Conservation (phyloP, 2,329 filamentous ascomycete species). For the Colletotrichum coccodes region DNA sequence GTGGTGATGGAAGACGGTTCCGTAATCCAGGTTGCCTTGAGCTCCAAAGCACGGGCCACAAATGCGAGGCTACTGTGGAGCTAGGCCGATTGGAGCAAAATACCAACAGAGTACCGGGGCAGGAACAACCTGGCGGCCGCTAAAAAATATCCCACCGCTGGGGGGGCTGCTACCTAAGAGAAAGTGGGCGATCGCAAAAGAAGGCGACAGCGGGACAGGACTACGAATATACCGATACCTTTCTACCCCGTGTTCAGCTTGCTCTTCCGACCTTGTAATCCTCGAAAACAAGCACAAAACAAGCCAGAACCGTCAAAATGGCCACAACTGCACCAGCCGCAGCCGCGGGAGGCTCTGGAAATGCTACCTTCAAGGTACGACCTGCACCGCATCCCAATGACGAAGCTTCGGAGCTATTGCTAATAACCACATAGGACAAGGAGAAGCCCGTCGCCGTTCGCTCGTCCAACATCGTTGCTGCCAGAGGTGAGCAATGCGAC, state of each 20-base stretch:
- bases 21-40: constrained; percentile 40
- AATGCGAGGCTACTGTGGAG: constrained; percentile 35
- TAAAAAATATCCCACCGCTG: constrained; percentile 37
- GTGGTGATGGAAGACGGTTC: constrained; percentile 36
- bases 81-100: constrained; percentile 27
- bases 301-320: constrained; percentile 46
- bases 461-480: constrained; percentile 95
- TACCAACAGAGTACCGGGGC: constrained; percentile 28
- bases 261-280: not conserved
- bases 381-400: constrained; percentile 1
- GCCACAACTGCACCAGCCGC: constrained; percentile 55
- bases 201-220: constrained; percentile 35
- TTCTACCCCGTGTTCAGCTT: constrained; percentile 17
- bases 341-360: constrained; percentile 51
- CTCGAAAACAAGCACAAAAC: constrained; percentile 1
- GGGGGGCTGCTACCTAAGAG: constrained; percentile 31
- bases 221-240: constrained; percentile 27
- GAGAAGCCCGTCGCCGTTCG: constrained; percentile 99
- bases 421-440: constrained; percentile 71
- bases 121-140: constrained; percentile 36
- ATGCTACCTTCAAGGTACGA: constrained; percentile 68
- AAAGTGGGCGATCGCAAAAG: constrained; percentile 35
- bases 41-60: constrained; percentile 34
- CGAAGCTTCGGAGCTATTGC: constrained; percentile 48
- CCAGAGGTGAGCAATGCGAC: constrained; percentile 74